Conservation (phyloP, 2,329 filamentous ascomycete species). For the Xylaria multiplex region DNA sequence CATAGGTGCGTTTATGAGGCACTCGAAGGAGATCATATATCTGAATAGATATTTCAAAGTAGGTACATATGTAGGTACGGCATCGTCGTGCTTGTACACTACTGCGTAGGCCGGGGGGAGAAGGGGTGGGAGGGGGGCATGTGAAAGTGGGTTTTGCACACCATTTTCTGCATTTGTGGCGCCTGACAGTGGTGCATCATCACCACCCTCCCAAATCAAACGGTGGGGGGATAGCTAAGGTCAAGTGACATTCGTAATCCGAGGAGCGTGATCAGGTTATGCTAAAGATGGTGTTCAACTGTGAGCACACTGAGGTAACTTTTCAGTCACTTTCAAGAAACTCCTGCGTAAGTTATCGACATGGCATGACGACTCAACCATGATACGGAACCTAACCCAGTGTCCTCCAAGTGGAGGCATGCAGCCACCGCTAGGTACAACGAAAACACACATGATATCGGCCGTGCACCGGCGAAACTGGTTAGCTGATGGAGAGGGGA, state of each 20-base stretch:
- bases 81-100: no score
- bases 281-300: constrained; percentile 30
- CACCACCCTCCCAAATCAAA: constrained; percentile 30
- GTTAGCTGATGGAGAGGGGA: neutral
- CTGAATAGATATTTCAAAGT: no score
- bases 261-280: constrained; percentile 43
- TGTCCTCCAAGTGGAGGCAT: constrained; percentile 8
- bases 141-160: constrained; percentile 47
- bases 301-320: constrained; percentile 13
- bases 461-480: constrained; percentile 19
- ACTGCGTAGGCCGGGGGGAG: no score
- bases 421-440: constrained; percentile 10
- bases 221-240: constrained; percentile 36
- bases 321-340: neutral
- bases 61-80: no score
- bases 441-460: constrained; percentile 6
- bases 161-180: constrained; percentile 31
- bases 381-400: neutral
- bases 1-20: no score
- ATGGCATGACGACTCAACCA: constrained; percentile 5
- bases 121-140: constrained; percentile 32
- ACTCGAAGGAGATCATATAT: no score
- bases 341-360: neutral
- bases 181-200: constrained; percentile 43
- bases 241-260: constrained; percentile 45